Conservation (phyloP, 169 alveolate genomes). For the Plasmodium coatneyi region DNA sequence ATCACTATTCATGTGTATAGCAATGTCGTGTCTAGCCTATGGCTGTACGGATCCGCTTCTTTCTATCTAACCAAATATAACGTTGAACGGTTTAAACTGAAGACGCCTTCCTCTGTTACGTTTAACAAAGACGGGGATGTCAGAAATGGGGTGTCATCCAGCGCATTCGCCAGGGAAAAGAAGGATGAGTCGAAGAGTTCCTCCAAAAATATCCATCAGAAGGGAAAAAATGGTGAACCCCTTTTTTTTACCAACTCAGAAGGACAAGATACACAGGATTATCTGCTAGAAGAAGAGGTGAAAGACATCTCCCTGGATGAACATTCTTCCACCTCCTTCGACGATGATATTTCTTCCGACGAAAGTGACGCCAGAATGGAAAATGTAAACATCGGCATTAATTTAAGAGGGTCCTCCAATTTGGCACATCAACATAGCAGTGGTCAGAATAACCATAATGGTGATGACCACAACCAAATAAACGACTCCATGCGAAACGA, state of each 20-base stretch:
- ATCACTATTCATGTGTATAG: conserved; percentile 65
- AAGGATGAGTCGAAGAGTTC: neutral
- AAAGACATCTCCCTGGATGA: neutral
- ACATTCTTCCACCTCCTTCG: neutral
- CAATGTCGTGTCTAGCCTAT: conserved; percentile 15
- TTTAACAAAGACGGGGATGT: conserved; percentile 13
- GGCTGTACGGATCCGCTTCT: conserved; percentile 53
- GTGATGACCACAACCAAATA: neutral
- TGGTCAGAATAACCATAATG: neutral
- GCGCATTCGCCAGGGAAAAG: neutral
- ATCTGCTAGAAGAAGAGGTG: neutral
- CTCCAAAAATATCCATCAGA: neutral
- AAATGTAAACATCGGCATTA: neutral
- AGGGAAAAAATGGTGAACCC: neutral
- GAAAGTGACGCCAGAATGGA: conserved; percentile 9
- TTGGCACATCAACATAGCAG: neutral
- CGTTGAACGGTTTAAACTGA: conserved; percentile 42
- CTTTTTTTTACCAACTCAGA: neutral
- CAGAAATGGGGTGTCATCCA: neutral
- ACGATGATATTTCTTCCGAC: conserved; percentile 15
- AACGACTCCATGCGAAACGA: neutral
- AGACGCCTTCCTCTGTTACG: conserved; percentile 43
- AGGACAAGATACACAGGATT: neutral
- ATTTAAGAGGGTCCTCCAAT: neutral
- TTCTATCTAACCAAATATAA: conserved; percentile 48